phyloP scores from a whole-genome alignment of 345 rosid species.

The Brassica juncea region DNA sequence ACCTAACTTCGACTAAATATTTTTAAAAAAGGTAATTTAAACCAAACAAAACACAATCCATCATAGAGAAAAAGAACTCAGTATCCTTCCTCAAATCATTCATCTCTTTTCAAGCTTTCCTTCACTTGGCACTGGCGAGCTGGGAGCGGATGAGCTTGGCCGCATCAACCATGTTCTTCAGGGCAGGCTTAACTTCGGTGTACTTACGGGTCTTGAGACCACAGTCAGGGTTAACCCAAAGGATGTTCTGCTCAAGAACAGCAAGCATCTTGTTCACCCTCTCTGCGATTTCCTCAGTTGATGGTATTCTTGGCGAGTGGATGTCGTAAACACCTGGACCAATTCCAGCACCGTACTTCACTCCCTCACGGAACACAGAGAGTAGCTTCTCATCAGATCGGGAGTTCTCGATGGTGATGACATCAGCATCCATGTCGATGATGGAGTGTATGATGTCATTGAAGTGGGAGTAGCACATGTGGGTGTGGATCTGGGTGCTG shows the following conservation, averaged over 20 bases:
- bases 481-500: slow-evolving; percentile 97
- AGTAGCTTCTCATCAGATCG: slow-evolving; percentile 98
- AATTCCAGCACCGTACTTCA: slow-evolving; percentile 95
- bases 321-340: slow-evolving; percentile 98
- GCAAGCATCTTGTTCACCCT: slow-evolving; percentile 99
- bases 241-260: slow-evolving; percentile 85
- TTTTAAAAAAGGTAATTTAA: slow-evolving; percentile 14
- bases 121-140: slow-evolving; percentile 92
- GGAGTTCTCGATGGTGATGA: slow-evolving; percentile 98
- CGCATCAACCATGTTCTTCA: slow-evolving; percentile 88
- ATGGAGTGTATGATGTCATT: slow-evolving; percentile 97
- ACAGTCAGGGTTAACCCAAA: slow-evolving; percentile 99
- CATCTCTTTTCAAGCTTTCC: not conserved
- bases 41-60: slow-evolving; percentile 37
- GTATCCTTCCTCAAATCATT: slow-evolving; percentile 9
- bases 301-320: slow-evolving; percentile 98
- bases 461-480: slow-evolving; percentile 99
- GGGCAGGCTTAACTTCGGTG: slow-evolving; percentile 85
- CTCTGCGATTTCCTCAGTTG: slow-evolving; percentile 91
- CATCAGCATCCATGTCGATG: slow-evolving; percentile 99
- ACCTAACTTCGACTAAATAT: slow-evolving; percentile 32
- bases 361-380: slow-evolving; percentile 98
- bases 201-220: slow-evolving; percentile 98
- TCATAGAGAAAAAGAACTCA: not conserved
- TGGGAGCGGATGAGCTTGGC: slow-evolving; percentile 90